phyloP scores from a whole-genome alignment of 2,329 filamentous ascomycete genomes.

The Cercospora sesami region DNA sequence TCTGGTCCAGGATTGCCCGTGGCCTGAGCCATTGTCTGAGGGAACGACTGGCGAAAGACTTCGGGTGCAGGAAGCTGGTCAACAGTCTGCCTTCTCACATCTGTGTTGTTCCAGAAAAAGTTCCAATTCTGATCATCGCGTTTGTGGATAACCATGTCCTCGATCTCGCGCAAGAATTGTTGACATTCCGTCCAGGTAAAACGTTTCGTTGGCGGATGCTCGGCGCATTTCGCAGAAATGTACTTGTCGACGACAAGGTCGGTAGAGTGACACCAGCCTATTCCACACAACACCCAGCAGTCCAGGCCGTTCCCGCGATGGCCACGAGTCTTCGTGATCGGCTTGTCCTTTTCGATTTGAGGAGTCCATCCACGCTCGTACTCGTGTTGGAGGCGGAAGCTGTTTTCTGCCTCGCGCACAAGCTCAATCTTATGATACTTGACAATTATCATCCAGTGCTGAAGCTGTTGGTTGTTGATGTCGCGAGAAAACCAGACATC shows the following conservation, averaged over 20 bases:
- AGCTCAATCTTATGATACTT: background rate
- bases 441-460: background rate
- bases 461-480: background rate
- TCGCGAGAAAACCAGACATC: slow-evolving; percentile 3
- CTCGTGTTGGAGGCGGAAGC: background rate
- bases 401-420: background rate
- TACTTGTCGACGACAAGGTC: background rate
- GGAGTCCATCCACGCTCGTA: background rate
- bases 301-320: background rate
- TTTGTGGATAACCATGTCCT: background rate
- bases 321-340: background rate
- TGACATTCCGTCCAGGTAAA: background rate
- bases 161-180: background rate
- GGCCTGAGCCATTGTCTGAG: background rate
- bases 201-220: background rate
- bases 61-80: background rate
- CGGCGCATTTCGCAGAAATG: background rate
- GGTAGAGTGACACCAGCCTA: background rate
- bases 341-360: background rate
- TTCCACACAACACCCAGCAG: background rate
- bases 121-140: background rate
- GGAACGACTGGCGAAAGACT: background rate
- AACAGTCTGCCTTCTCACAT: background rate
- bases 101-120: background rate
- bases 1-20: background rate